These are phyloP conservation scores for Umbelopsis ramanniana DNA, from an alignment of 192 early-diverging fungal genomes.

Conservation along the genomic window DNA sequence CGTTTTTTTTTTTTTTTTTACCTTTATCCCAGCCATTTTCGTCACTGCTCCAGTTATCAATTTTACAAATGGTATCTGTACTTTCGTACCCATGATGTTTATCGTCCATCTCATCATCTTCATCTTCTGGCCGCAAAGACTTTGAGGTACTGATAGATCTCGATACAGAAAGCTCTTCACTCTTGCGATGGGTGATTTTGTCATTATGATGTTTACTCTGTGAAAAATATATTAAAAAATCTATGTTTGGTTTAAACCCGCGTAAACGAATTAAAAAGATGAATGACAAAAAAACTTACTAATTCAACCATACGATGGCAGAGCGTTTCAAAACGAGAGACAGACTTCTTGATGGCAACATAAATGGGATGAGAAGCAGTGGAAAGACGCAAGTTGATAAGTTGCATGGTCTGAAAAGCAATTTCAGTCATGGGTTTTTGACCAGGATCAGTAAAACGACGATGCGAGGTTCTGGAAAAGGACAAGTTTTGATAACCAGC, in stretches of 20 bases:
- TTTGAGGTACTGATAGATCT: slow-evolving; percentile 19
- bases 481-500: slow-evolving; percentile 19
- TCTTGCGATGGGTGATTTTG: neutral
- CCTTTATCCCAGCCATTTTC: slow-evolving; percentile 30
- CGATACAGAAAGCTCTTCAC: slow-evolving; percentile 12
- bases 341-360: slow-evolving; percentile 25
- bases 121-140: neutral
- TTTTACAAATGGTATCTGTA: slow-evolving; percentile 15
- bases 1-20: neutral
- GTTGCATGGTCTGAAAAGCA: slow-evolving; percentile 22
- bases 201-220: slow-evolving; percentile 10
- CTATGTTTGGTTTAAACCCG: neutral
- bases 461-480: slow-evolving; percentile 9
- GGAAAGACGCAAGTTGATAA: slow-evolving; percentile 18
- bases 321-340: slow-evolving; percentile 29
- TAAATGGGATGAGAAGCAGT: slow-evolving; percentile 26
- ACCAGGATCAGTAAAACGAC: slow-evolving; percentile 30
- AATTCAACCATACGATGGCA: slow-evolving; percentile 33
- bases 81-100: slow-evolving; percentile 17
- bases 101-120: slow-evolving; percentile 18
- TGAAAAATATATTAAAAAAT: no score
- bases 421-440: slow-evolving; percentile 14
- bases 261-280: neutral
- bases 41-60: slow-evolving; percentile 29
- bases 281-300: slow-evolving; percentile 17